Evolutionary conservation across 2,329 filamentous ascomycete species (phyloP).

Genomic region (Didymella pinodella): DNA sequence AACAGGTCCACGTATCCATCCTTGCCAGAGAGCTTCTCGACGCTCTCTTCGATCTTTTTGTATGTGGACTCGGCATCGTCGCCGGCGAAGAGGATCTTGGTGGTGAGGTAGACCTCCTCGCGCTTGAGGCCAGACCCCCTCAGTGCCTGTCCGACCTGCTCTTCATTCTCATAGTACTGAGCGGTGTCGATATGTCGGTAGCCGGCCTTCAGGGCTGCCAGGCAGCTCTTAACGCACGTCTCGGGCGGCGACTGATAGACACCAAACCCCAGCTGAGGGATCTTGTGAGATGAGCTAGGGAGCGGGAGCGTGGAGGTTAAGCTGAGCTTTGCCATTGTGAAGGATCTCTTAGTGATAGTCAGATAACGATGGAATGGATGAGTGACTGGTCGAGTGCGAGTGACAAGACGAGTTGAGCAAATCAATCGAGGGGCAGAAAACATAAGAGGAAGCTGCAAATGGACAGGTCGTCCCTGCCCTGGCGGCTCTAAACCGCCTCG

Average conservation of each 20-base stretch:
- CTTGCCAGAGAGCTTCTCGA: constrained; percentile 64
- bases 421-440: constrained; percentile 15
- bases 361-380: constrained; percentile 5
- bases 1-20: constrained; percentile 75
- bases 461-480: constrained; percentile 10
- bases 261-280: constrained; percentile 75
- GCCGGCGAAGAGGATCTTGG: constrained; percentile 68
- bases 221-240: constrained; percentile 65
- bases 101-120: constrained; percentile 72
- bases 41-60: constrained; percentile 65
- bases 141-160: constrained; percentile 71
- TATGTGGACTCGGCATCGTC: constrained; percentile 67
- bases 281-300: constrained; percentile 59
- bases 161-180: constrained; percentile 74
- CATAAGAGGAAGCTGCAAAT: constrained; percentile 20
- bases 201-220: constrained; percentile 64
- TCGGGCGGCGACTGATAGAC: constrained; percentile 68
- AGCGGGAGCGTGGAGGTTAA: constrained; percentile 61
- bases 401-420: constrained; percentile 8
- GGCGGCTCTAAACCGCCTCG: constrained; percentile 9
- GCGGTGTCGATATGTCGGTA: constrained; percentile 74
- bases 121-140: constrained; percentile 63
- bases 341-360: neutral
- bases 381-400: constrained; percentile 15
- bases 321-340: constrained; percentile 42